Evolutionary conservation across 345 rosid species (phyloP).

Genomic region (Brassica rapa): DNA sequence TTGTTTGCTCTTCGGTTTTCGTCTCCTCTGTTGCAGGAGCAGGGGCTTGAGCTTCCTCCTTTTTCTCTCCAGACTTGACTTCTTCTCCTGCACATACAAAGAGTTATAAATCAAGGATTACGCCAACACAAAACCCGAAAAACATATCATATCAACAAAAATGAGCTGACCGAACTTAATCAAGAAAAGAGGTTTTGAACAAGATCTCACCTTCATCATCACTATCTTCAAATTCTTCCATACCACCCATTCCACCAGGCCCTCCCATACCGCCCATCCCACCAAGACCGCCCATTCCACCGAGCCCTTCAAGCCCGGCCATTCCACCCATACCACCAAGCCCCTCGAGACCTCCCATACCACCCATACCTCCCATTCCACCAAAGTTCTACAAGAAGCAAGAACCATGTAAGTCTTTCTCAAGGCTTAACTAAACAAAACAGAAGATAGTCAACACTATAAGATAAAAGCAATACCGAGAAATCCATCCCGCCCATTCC

Average conservation of each 20-base stretch:
- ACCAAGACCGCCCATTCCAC: constrained; percentile 34
- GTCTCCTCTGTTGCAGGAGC: constrained; percentile 21
- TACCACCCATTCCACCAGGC: constrained; percentile 40
- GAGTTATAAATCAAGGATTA: no score
- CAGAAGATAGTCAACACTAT: neutral
- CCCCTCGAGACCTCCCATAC: constrained; percentile 33
- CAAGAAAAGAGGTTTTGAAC: neutral
- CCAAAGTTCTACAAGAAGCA: constrained; percentile 38
- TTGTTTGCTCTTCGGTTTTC: constrained; percentile 18
- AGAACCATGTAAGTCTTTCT: neutral
- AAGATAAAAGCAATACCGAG: constrained; percentile 34
- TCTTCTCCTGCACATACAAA: constrained; percentile 30
- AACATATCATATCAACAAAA: neutral
- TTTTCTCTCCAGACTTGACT: constrained; percentile 23
- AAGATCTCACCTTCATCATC: constrained; percentile 77
- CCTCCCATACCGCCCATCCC: constrained; percentile 35
- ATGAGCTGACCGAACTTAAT: neutral
- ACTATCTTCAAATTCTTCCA: constrained; percentile 82
- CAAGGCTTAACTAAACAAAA: neutral
- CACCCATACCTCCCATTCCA: constrained; percentile 40
- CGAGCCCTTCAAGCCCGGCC: constrained; percentile 48
- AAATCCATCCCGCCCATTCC: constrained; percentile 42
- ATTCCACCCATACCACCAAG: constrained; percentile 35
- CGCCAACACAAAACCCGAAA: neutral
- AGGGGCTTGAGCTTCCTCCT: constrained; percentile 23